A percentile compares a stretch with the other conserved stretches of the same genome.
phyloP scores from a whole-genome alignment of 331 rosid genomes.

The Dryas integrifolia region DNA sequence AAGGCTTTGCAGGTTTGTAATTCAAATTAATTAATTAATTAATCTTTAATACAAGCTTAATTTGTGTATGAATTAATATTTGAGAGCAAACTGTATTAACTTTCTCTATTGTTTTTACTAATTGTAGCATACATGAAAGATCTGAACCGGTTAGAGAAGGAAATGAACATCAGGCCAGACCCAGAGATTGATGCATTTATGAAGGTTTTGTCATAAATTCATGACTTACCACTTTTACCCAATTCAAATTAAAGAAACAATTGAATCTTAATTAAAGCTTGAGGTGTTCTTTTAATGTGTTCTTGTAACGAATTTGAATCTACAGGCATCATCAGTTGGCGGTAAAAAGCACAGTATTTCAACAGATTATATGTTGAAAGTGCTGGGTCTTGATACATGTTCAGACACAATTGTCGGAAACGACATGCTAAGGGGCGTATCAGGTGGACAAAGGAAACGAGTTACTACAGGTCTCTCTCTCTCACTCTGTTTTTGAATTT shows the following conservation, averaged over 20 bases:
- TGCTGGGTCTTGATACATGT: constrained; percentile 82
- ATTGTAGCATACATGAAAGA: constrained; percentile 46
- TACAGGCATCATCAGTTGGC: constrained; percentile 72
- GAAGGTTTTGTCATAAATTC: constrained; percentile 50
- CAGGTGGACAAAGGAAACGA: constrained; percentile 91
- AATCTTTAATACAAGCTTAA: no score
- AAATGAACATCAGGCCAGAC: constrained; percentile 60
- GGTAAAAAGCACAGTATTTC: constrained; percentile 70
- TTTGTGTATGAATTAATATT: not conserved
- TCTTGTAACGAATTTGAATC: constrained; percentile 28
- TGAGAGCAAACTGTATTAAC: constrained; percentile 2
- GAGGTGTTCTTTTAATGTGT: not conserved
- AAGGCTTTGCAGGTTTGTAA: constrained; percentile 57
- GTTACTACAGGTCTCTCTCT: constrained; percentile 79
- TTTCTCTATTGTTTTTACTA: not conserved
- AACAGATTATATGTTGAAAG: constrained; percentile 75
- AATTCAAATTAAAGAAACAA: not conserved
- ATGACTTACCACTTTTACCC: no score
- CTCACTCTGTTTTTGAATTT: not conserved
- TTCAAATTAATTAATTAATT: not conserved
- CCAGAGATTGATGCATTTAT: constrained; percentile 81
- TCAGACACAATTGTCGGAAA: constrained; percentile 78
- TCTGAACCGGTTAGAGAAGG: constrained; percentile 49
- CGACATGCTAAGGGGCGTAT: constrained; percentile 79
- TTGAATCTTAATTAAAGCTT: not conserved